A percentile compares a stretch with the other conserved stretches of the same genome.
These are phyloP conservation scores for Linnemannia elongata DNA, from an alignment of 192 early-diverging fungal species.

Conservation along the genomic window DNA sequence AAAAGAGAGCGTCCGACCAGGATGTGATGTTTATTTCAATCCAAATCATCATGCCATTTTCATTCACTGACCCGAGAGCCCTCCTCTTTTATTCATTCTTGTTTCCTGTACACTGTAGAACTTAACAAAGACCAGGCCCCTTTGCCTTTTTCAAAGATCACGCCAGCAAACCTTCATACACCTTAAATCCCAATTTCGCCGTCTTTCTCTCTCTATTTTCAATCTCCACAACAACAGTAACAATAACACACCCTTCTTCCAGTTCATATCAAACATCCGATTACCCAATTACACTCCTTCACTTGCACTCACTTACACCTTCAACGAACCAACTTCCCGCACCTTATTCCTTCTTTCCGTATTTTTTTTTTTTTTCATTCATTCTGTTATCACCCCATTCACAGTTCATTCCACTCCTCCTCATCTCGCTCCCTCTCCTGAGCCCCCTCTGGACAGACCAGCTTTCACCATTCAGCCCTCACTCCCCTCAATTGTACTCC, in stretches of 20 bases:
- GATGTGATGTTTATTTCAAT: too few species aligned
- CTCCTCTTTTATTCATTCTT: background rate
- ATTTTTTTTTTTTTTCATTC: background rate
- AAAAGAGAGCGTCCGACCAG: too few species aligned
- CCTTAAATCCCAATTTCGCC: background rate
- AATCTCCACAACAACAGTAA: background rate
- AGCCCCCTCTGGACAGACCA: background rate
- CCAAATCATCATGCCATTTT: too few species aligned
- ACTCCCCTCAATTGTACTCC: background rate
- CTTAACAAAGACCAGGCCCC: background rate
- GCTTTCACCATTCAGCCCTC: constrained; percentile 16
- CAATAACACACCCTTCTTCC: too few species aligned
- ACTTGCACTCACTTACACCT: background rate
- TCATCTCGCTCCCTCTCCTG: background rate
- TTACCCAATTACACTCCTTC: background rate
- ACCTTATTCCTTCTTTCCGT: background rate
- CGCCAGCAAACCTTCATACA: background rate
- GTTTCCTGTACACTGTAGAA: too few species aligned
- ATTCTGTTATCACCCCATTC: background rate
- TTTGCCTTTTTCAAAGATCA: background rate
- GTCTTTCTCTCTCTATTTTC: constrained; percentile 2
- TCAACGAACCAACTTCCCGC: background rate
- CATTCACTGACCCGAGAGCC: background rate
- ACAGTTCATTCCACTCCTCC: background rate
- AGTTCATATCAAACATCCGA: constrained; percentile 3